Evolutionary conservation across 495 filamentous ascomycete genomes (phyloP), one percentile per base, ranked within the genome.

Genomic region (Gamarada debralockiae): DNA sequence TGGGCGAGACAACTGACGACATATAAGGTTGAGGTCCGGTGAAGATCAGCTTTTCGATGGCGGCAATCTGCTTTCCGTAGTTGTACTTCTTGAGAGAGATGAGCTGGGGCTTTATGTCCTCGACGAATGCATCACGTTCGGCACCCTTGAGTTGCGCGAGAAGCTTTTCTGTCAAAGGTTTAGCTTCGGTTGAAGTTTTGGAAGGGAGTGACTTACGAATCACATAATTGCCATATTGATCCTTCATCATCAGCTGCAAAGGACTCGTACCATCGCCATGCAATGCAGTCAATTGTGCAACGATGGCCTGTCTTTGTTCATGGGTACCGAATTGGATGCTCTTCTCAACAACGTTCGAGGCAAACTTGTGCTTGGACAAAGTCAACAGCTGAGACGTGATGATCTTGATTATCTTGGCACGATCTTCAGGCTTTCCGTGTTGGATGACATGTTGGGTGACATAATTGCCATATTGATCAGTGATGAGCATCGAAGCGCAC

Each of bases 271-370:
- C 84, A 20, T 85, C 79, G 3, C 83, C 76, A 38, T 80, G 77
- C 13, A 70, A 52, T 9, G 75, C 73, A 2, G 80, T 84, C 15
- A 96, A 69, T 27, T 75, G 80, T 18, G 72, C 70, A 51, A 92
- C 80, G 59, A 98, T 95, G 34, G 78, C 75, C 15, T 70, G 77
- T 42, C 85, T 82, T 61, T 95, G 82, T 41, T 85, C 77, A 17
- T 79, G 71, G 1, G 78, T 82, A 10, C 88, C 90, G 57, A 80
- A 81, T 49, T 84, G 73, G 43, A 98, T 89, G 58, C 90, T 93
- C 73, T 92, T 95, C 70, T 98, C 93, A 1, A 98, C 95, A 4
- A 98, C 93, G 60, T 98, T 97, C 59, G 90, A 96, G 3, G 95
- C 93, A 62, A 91, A 96, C 65, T 98, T 97, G 70, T 97, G 92